Evolutionary conservation across 129 eudicot species (phyloP).

Genomic region (Mikania micrantha): DNA sequence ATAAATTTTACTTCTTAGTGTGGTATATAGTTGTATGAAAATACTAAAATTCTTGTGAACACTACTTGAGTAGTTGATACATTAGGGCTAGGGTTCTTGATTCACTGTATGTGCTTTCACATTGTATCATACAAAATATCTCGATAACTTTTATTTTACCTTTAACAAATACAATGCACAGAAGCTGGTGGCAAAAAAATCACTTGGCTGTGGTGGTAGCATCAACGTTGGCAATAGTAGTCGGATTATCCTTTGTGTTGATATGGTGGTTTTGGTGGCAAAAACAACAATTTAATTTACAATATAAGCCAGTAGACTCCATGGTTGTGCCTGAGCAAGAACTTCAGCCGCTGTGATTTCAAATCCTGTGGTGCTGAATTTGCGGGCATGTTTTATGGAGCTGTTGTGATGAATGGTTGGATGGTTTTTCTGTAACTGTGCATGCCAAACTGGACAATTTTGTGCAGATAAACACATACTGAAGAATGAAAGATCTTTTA

Average conservation of each 20-base stretch:
- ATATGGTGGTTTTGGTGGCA: slow-evolving; percentile 69
- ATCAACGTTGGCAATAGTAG: slow-evolving; percentile 25
- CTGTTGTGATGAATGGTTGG: slow-evolving; percentile 10
- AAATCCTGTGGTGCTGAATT: neutral
- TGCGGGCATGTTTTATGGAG: neutral
- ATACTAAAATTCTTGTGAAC: neutral
- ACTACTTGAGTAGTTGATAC: neutral
- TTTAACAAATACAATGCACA: slow-evolving; percentile 21
- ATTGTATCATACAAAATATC: neutral
- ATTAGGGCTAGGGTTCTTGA: neutral
- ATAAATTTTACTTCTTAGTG: neutral
- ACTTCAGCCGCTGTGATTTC: slow-evolving; percentile 67
- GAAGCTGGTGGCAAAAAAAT: slow-evolving; percentile 76
- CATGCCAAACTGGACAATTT: no score
- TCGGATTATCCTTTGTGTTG: slow-evolving; percentile 49
- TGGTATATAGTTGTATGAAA: neutral
- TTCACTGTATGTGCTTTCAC: neutral
- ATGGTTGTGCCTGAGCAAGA: slow-evolving; percentile 67
- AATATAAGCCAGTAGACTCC: slow-evolving; percentile 79
- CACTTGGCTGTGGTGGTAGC: slow-evolving; percentile 29
- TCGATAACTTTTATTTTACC: neutral
- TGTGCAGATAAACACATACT: slow-evolving; percentile 15
- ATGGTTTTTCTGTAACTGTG: neutral
- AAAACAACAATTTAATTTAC: slow-evolving; percentile 42
- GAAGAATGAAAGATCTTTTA: slow-evolving; percentile 6